These are phyloP conservation scores for Carex arenaria DNA, from an alignment of 202 grass and related monocot genomes.

Conservation along the genomic window DNA sequence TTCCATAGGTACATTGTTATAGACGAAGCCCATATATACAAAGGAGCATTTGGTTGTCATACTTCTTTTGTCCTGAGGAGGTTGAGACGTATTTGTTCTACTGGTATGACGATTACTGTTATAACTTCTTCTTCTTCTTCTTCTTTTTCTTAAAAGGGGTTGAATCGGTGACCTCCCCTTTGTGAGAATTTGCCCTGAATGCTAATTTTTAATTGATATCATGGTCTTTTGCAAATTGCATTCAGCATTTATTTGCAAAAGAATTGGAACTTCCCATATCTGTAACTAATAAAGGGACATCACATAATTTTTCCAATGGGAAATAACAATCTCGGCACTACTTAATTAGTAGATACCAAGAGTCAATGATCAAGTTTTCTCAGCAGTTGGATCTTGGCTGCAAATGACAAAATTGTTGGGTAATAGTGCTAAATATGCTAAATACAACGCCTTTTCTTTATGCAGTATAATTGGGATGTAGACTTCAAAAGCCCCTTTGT, in stretches of 20 bases:
- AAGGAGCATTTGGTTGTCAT: slow-evolving; percentile 97
- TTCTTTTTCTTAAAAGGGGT: slow-evolving; percentile 3
- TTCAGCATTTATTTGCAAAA: neutral
- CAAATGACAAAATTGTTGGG: slow-evolving; percentile 6
- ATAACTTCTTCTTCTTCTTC: neutral
- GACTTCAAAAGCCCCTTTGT: neutral
- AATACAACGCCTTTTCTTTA: slow-evolving; percentile 11
- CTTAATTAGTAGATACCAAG: neutral
- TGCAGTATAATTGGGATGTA: neutral
- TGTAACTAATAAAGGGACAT: neutral
- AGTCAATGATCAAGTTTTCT: neutral
- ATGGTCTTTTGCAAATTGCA: neutral
- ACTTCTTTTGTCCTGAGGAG: slow-evolving; percentile 90
- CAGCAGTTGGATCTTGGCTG: slow-evolving; percentile 9
- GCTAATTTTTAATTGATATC: neutral
- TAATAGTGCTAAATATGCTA: neutral
- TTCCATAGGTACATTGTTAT: slow-evolving; percentile 85
- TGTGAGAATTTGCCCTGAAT: neutral
- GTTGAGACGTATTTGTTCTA: slow-evolving; percentile 83
- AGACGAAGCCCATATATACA: slow-evolving; percentile 97
- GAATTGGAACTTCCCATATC: neutral
- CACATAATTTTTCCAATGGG: neutral
- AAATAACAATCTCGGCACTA: neutral
- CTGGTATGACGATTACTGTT: slow-evolving; percentile 30
- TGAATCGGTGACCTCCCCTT: neutral